phyloP scores from a whole-genome alignment of 2,329 filamentous ascomycete genomes.

The Epichloe festucae region DNA sequence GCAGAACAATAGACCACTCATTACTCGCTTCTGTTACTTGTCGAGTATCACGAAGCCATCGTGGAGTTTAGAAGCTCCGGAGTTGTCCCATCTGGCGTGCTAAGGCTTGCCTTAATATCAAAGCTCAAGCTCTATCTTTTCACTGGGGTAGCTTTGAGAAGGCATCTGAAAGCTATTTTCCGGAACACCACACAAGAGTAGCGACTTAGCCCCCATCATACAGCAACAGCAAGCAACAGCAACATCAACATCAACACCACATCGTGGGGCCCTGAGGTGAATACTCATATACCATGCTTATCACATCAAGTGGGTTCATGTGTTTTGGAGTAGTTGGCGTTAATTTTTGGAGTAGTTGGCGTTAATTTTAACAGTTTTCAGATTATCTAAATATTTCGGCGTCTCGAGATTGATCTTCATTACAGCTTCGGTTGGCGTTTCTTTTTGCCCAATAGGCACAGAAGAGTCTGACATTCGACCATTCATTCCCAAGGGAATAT shows the following conservation, averaged over 20 bases:
- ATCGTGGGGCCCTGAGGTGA: neutral
- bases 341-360: neutral
- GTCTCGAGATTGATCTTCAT: neutral
- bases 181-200: neutral
- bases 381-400: neutral
- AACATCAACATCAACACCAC: neutral
- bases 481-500: neutral
- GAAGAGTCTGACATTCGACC: neutral
- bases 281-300: neutral
- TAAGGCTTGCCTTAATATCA: neutral
- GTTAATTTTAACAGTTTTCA: neutral
- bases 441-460: neutral
- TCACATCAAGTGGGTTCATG: neutral
- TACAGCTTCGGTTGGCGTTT: slow-evolving; percentile 9
- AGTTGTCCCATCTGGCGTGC: neutral
- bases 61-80: slow-evolving; percentile 9
- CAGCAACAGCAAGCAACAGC: neutral
- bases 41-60: slow-evolving; percentile 11
- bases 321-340: neutral
- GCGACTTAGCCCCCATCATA: neutral
- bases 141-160: neutral
- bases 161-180: neutral
- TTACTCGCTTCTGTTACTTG: slow-evolving; percentile 14
- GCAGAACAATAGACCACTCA: slow-evolving; percentile 24
- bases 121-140: neutral